Percentiles rank a stretch among this genome's conserved stretches.
Evolutionary conservation across 192 early-diverging fungal species (phyloP).

Genomic region (Gorgonomyces haynaldii): DNA sequence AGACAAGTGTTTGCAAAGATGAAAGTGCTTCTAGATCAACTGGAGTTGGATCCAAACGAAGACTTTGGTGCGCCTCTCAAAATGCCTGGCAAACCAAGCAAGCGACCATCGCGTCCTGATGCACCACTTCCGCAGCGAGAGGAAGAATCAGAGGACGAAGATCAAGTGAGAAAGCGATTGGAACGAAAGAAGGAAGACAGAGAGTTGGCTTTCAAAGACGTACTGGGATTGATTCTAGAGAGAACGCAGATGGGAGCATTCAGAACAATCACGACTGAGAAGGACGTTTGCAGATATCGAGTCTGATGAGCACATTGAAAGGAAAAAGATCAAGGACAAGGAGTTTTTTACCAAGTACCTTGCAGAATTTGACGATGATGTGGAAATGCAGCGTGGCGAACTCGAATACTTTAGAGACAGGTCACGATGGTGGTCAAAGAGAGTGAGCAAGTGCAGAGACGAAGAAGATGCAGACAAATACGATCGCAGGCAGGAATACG

Average conservation of each 20-base stretch:
- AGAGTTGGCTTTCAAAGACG: slow-evolving; percentile 27
- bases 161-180: slow-evolving; percentile 33
- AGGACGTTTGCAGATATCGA: slow-evolving; percentile 16
- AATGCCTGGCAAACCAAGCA: slow-evolving; percentile 18
- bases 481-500: slow-evolving; percentile 43
- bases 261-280: slow-evolving; percentile 29
- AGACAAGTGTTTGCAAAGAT: slow-evolving; percentile 32
- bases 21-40: slow-evolving; percentile 12
- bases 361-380: slow-evolving; percentile 64
- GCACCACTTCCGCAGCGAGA: slow-evolving; percentile 32
- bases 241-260: slow-evolving; percentile 51
- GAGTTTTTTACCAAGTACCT: slow-evolving; percentile 25
- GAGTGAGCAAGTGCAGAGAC: slow-evolving; percentile 44
- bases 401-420: slow-evolving; percentile 73
- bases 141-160: slow-evolving; percentile 27
- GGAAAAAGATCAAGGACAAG: slow-evolving; percentile 28
- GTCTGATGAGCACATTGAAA: slow-evolving; percentile 35
- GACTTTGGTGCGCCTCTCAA: slow-evolving; percentile 5
- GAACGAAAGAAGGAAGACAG: slow-evolving; percentile 29
- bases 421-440: slow-evolving; percentile 65
- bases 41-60: slow-evolving; percentile 1
- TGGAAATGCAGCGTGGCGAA: slow-evolving; percentile 39
- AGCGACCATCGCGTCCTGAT: slow-evolving; percentile 36
- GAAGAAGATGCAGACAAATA: slow-evolving; percentile 60
- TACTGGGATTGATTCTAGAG: slow-evolving; percentile 28